These are phyloP conservation scores for Schizosaccharomyces cryophilus DNA, from an alignment of 805 yeast species.

Conservation along the genomic window DNA sequence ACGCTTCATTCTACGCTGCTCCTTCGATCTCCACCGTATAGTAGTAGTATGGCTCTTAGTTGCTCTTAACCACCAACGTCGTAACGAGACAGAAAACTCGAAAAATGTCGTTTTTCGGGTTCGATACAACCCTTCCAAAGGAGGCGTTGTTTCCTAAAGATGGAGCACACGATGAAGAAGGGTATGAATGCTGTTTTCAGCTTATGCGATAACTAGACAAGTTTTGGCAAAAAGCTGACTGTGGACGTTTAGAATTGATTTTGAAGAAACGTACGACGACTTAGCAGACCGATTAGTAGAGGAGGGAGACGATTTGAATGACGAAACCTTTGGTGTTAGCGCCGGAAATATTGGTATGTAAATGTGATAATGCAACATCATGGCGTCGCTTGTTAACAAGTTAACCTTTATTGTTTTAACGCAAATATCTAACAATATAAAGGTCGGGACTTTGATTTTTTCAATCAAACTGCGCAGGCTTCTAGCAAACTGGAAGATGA, in stretches of 20 bases:
- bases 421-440: constrained; percentile 11
- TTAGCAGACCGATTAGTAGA: constrained; percentile 39
- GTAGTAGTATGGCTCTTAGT: too few relatives aligned
- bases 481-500: constrained; percentile 12
- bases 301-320: constrained; percentile 57
- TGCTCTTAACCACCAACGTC: background rate
- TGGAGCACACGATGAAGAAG: constrained; percentile 1
- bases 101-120: constrained; percentile 9
- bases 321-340: constrained; percentile 46
- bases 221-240: background rate
- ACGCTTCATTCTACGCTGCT: too few relatives aligned
- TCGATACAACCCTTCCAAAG: constrained; percentile 6
- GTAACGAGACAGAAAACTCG: background rate
- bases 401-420: background rate
- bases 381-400: background rate
- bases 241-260: constrained; percentile 25
- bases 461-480: constrained; percentile 16
- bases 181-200: background rate
- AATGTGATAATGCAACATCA: background rate
- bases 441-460: constrained; percentile 36
- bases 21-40: too few relatives aligned
- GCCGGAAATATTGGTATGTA: constrained; percentile 18
- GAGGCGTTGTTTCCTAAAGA: background rate
- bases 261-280: constrained; percentile 66
- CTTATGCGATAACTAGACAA: constrained; percentile 3